Base-by-base conservation (phyloP, 768 basidiomycete genomes). In the Suillus ampliporus region DNA sequence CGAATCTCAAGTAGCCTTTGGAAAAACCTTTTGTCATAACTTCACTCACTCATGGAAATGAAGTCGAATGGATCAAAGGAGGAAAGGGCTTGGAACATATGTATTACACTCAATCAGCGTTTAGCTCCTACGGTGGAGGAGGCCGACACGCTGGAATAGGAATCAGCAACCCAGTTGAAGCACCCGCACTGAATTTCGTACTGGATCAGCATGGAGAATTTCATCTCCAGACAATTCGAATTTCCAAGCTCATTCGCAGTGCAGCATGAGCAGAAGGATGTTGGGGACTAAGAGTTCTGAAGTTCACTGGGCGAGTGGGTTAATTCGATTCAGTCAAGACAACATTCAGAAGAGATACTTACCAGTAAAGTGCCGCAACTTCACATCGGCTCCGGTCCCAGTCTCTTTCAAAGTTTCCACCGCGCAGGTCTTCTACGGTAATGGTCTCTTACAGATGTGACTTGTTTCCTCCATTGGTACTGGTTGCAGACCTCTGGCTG, bases 51-150 rank as follows among this genome's bases (percentile, higher is more conserved):
- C 97, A 98, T 98, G 53, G 96, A 98, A 58, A 98, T 96, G 71
- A 99, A 99, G 82, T 99, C 97, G 64, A 99, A 84, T 69, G 97
- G 94, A 76, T 99, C 97, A 74, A 99, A 99, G 80, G 99, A 98
- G 1, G 97, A 97, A 21, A 99, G 80, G 0, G 97, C 97, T 81
- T 99, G 97, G 6, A 89, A n/a, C n/a, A n/a, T n/a, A n/a, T n/a
- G n/a, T n/a, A n/a, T 99, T 99, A 84, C 95, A 97, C 78, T 99
- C 97, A 66, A 98, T 98, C 57, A 99, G 85, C 77, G 98, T 77
- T 99, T 97, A n/a, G 97, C 99, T 28, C 96, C 97, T n/a, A 68
- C 97, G 89, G 78, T 99, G 97, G 51, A 99, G 85, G 31, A 99
- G 84, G 61, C 97, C 97, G 70, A 99, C 90, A 70, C 99, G 97